These are phyloP conservation scores for Lactarius akahatsu DNA, from an alignment of 768 basidiomycete genomes.

Conservation along the genomic window DNA sequence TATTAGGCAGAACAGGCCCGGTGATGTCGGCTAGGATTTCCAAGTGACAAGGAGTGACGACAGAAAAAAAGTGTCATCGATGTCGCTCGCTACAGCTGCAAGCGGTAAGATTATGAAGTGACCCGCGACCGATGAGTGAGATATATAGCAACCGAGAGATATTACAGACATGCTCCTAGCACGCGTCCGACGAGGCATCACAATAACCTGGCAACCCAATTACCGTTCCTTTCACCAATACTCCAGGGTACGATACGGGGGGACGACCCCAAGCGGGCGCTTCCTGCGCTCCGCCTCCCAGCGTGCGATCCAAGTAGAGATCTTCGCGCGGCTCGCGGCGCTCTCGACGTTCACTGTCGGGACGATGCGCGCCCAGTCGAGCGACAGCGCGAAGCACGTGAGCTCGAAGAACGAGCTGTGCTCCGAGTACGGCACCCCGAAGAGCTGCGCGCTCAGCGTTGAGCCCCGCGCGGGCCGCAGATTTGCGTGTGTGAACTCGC, in stretches of 20 bases:
- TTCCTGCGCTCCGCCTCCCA: conserved; percentile 84
- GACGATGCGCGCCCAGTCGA: conserved; percentile 86
- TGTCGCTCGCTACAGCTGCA: no score
- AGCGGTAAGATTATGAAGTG: no score
- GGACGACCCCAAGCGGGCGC: conserved; percentile 41
- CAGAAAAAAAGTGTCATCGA: no score
- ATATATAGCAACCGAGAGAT: no score
- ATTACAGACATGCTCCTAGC: not conserved
- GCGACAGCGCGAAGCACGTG: conserved; percentile 90
- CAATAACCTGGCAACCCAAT: no score
- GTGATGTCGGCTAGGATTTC: no score
- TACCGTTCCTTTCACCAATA: conserved; percentile 43
- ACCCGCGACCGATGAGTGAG: no score
- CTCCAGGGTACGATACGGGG: conserved; percentile 41
- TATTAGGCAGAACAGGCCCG: no score
- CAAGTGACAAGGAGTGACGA: no score
- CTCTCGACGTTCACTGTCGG: conserved; percentile 91
- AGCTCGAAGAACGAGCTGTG: conserved; percentile 95
- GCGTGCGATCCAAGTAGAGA: conserved; percentile 83
- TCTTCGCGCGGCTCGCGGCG: conserved; percentile 72
- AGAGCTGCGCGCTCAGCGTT: conserved; percentile 65
- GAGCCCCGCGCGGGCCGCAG: conserved; percentile 72
- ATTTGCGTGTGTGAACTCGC: conserved; percentile 66
- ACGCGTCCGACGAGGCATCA: no score
- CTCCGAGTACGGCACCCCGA: conserved; percentile 90